Evolutionary conservation across 495 filamentous ascomycete genomes (phyloP).

Genomic region (Tuber microsphaerosporum): DNA sequence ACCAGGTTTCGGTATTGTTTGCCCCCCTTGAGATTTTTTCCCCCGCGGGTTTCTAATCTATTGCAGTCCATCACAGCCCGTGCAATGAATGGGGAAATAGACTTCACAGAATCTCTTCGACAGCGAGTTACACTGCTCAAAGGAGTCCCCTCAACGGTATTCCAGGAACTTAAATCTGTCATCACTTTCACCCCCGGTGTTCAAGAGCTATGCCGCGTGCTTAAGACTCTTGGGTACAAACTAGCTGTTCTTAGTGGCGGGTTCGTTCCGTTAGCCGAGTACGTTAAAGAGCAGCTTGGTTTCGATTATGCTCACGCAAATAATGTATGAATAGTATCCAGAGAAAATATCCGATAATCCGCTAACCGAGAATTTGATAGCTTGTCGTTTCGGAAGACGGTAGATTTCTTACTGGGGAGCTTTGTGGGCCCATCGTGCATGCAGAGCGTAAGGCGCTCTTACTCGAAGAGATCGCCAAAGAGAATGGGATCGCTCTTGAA

Average conservation of each 20-base stretch:
- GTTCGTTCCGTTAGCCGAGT: slow-evolving; percentile 79
- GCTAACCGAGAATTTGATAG: slow-evolving; percentile 35
- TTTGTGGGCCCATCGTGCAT: slow-evolving; percentile 72
- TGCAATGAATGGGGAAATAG: slow-evolving; percentile 95
- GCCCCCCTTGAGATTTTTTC: neutral
- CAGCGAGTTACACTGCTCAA: slow-evolving; percentile 72
- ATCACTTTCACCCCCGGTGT: slow-evolving; percentile 79
- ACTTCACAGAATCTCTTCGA: slow-evolving; percentile 74
- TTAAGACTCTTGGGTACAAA: slow-evolving; percentile 71
- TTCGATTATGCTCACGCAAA: slow-evolving; percentile 86
- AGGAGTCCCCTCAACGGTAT: slow-evolving; percentile 71
- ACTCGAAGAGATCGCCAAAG: slow-evolving; percentile 65
- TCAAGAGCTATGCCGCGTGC: slow-evolving; percentile 58
- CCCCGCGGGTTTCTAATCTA: neutral
- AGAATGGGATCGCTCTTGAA: slow-evolving; percentile 62
- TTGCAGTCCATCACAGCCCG: slow-evolving; percentile 68
- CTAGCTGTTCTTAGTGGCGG: slow-evolving; percentile 87
- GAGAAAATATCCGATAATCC: neutral
- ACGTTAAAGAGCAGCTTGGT: slow-evolving; percentile 70
- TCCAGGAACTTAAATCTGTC: slow-evolving; percentile 63
- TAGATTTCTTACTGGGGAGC: slow-evolving; percentile 69
- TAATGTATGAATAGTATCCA: slow-evolving; percentile 47
- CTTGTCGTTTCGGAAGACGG: slow-evolving; percentile 61
- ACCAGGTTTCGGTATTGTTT: slow-evolving; percentile 53
- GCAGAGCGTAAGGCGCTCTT: slow-evolving; percentile 70